Evolutionary conservation across 176 grass and related monocot species (phyloP), one percentile per base, ranked within the genome.

Genomic region (Ensete ventricosum): DNA sequence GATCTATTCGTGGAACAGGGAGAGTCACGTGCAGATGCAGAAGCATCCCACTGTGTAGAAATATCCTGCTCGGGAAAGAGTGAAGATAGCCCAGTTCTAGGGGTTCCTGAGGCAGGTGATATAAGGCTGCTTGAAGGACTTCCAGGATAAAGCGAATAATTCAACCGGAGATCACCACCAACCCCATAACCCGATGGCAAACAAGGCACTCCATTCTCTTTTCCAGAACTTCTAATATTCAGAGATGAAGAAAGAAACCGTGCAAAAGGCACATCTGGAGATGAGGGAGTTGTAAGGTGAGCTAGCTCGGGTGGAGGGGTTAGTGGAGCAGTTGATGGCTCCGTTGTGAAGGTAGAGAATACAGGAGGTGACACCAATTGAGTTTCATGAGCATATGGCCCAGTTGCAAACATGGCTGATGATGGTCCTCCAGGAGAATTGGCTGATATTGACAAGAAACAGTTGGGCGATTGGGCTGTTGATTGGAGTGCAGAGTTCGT

Each of bases 1-100:
- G 90, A 82, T 17, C 88, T 67, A 62, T 73, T 84, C 62, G 81
- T 89, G 69, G 76, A 83, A 79, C 92, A 90, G 1, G 88, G 94
- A 52, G 94, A 93, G 13, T 84, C 94, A 75, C 84, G 87, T 58
- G 85, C 87, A 64, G 94, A 97, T 83, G 77, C 72, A 64, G 78
- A 60, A 69, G 82, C 59, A 74, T 74, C 53, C 73, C 73, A 74
- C 73, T 60, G 53, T 74, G 25, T 43, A 3, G 53, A 22, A 74
- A n/a, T 74, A 55, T 74, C 54, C 25, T 9, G 25, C 73, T 77
- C 74, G 3, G 57, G 74, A 25, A 64, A 64, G 24, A 59, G 74
- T 14, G 74, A 64, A n/a, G 59, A 77, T 9, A 64, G 3, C 34
- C 74, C 74, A 77, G 74, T 64, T 23, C 74, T 52, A 21, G 59